A percentile compares a stretch with the other conserved stretches of the same genome.
phyloP scores from a whole-genome alignment of 768 basidiomycete genomes.

The Clitopilus hobsonii region DNA sequence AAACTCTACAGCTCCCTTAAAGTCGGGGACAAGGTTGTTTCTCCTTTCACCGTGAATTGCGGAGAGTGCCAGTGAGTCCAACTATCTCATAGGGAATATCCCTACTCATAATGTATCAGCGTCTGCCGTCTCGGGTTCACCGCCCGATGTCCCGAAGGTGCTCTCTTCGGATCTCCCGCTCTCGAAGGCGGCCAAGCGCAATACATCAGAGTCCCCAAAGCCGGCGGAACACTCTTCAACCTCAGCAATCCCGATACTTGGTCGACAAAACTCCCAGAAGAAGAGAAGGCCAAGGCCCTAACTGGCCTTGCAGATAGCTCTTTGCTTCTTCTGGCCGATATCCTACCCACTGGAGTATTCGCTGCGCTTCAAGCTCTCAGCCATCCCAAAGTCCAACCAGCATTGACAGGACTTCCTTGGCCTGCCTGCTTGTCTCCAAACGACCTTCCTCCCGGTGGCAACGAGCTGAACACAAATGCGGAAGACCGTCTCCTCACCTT shows the following conservation, averaged over 20 bases:
- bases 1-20: constrained; percentile 57
- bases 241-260: constrained; percentile 45
- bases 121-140: constrained; percentile 73
- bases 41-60: constrained; percentile 78
- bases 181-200: constrained; percentile 78
- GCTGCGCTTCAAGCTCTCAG: constrained; percentile 68
- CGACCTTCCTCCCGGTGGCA: constrained; percentile 13
- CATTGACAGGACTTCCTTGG: constrained; percentile 56
- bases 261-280: constrained; percentile 31
- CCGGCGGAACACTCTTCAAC: constrained; percentile 73
- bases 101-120: constrained; percentile 26
- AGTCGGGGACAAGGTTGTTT: constrained; percentile 73
- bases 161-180: constrained; percentile 60
- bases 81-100: not conserved
- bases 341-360: constrained; percentile 77
- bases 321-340: constrained; percentile 69
- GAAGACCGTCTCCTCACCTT: constrained; percentile 54
- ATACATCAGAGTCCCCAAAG: constrained; percentile 73
- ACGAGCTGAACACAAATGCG: constrained; percentile 27
- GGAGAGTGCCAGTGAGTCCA: constrained; percentile 75
- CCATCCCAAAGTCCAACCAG: constrained; percentile 65
- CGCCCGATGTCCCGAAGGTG: constrained; percentile 56
- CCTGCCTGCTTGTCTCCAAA: constrained; percentile 39
- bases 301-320: constrained; percentile 54
- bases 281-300: constrained; percentile 32